Evolutionary conservation across 805 yeast genomes (phyloP).

Genomic region (Phaffomyces antillensis): DNA sequence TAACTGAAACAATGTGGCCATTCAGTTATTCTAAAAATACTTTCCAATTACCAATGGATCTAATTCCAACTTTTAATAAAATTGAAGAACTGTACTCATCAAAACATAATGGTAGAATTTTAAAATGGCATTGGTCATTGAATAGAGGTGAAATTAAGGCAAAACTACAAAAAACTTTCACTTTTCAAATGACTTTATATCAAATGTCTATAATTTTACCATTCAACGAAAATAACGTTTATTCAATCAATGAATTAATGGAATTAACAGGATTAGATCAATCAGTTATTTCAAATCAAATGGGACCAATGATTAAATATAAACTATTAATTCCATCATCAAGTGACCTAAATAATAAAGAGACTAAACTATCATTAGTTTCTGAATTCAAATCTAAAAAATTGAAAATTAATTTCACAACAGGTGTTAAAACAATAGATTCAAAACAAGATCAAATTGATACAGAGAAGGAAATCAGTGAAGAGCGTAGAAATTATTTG

Average conservation of each 20-base stretch:
- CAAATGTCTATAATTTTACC: constrained; percentile 84
- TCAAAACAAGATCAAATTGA: constrained; percentile 65
- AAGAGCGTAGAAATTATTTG: constrained; percentile 76
- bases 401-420: constrained; percentile 72
- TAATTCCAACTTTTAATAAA: constrained; percentile 55
- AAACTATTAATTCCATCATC: constrained; percentile 63
- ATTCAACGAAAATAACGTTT: constrained; percentile 63
- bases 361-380: constrained; percentile 62
- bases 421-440: constrained; percentile 45
- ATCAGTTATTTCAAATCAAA: constrained; percentile 65
- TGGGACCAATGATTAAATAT: constrained; percentile 72
- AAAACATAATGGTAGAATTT: constrained; percentile 79
- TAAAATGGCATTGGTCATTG: constrained; percentile 94
- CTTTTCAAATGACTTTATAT: constrained; percentile 72
- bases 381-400: constrained; percentile 81
- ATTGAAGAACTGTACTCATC: constrained; percentile 62
- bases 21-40: constrained; percentile 33
- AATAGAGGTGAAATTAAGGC: constrained; percentile 90
- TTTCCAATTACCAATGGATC: constrained; percentile 57
- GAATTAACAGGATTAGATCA: constrained; percentile 62
- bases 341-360: constrained; percentile 42
- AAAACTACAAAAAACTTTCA: constrained; percentile 70
- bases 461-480: constrained; percentile 73
- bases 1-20: constrained; percentile 92
- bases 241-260: constrained; percentile 52